These are phyloP conservation scores for Phaseolus lunatus DNA, from an alignment of 306 rosid species.

Conservation along the genomic window DNA sequence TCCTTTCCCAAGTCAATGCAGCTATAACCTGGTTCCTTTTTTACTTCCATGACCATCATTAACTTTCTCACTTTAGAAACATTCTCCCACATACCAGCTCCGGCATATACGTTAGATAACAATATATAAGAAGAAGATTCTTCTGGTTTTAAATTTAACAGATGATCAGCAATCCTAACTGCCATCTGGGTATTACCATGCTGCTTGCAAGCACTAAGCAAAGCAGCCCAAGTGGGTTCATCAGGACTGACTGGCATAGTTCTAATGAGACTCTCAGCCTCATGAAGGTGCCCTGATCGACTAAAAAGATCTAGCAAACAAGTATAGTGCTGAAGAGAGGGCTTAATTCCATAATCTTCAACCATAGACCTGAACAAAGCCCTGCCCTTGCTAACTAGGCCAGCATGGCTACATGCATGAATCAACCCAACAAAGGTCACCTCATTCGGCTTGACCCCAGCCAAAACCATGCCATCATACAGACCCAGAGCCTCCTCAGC, in stretches of 20 bases:
- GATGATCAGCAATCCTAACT: constrained; percentile 67
- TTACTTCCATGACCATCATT: constrained; percentile 71
- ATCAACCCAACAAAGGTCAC: constrained; percentile 91
- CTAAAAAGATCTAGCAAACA: constrained; percentile 88
- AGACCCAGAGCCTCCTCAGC: constrained; percentile 76
- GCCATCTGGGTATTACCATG: constrained; percentile 72
- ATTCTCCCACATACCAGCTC: constrained; percentile 74
- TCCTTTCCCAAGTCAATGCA: constrained; percentile 74
- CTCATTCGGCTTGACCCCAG: constrained; percentile 75
- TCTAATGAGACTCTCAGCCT: constrained; percentile 70
- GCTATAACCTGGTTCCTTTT: constrained; percentile 88
- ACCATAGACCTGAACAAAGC: constrained; percentile 73
- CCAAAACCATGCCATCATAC: constrained; percentile 72
- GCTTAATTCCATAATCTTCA: constrained; percentile 63
- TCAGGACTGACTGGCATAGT: constrained; percentile 77
- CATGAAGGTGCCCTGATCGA: constrained; percentile 87
- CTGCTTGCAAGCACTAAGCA: constrained; percentile 78
- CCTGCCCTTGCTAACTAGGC: constrained; percentile 72
- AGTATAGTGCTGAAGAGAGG: constrained; percentile 87
- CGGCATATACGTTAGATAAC: constrained; percentile 74
- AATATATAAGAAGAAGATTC: constrained; percentile 78
- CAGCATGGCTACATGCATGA: constrained; percentile 86
- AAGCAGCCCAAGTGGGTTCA: constrained; percentile 93
- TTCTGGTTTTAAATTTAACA: constrained; percentile 62
- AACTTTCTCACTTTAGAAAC: constrained; percentile 75